Evolutionary conservation across 2,329 filamentous ascomycete genomes (phyloP).

Genomic region (Talaromyces amestolkiae): DNA sequence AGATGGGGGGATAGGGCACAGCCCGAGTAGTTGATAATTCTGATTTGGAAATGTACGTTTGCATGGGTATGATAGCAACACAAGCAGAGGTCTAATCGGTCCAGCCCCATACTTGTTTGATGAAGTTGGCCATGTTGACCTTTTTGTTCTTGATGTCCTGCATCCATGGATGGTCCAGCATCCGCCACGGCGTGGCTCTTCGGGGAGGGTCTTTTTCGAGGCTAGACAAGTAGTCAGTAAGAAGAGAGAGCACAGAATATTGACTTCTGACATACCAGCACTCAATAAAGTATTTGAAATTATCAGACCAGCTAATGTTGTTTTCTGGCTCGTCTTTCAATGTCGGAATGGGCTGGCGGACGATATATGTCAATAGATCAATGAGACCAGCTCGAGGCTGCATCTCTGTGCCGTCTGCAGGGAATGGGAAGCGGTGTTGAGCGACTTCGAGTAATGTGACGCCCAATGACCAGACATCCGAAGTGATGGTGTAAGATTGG

Average conservation of each 20-base stretch:
- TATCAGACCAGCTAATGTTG: constrained; percentile 90
- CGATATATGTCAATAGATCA: constrained; percentile 94
- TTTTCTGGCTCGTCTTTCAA: constrained; percentile 91
- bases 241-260: too few species aligned
- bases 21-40: neutral
- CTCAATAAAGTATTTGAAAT: constrained; percentile 99
- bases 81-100: constrained; percentile 55
- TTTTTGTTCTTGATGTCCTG: constrained; percentile 92
- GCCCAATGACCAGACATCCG: constrained; percentile 95
- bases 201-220: constrained; percentile 88
- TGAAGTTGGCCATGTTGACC: constrained; percentile 94
- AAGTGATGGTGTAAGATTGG: constrained; percentile 97
- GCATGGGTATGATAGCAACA: neutral
- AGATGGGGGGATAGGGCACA: neutral
- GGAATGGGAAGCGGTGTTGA: constrained; percentile 97
- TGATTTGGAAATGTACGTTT: neutral
- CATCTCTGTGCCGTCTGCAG: constrained; percentile 92
- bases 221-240: constrained; percentile 48
- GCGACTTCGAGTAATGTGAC: constrained; percentile 99
- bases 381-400: constrained; percentile 90
- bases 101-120: constrained; percentile 97
- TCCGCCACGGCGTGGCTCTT: constrained; percentile 92
- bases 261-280: constrained; percentile 73
- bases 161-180: constrained; percentile 99
- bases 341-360: constrained; percentile 89